A percentile compares a stretch with the other conserved stretches of the same genome.
These are phyloP conservation scores for Moricandia arvensis DNA, from an alignment of 345 rosid species.

Conservation along the genomic window DNA sequence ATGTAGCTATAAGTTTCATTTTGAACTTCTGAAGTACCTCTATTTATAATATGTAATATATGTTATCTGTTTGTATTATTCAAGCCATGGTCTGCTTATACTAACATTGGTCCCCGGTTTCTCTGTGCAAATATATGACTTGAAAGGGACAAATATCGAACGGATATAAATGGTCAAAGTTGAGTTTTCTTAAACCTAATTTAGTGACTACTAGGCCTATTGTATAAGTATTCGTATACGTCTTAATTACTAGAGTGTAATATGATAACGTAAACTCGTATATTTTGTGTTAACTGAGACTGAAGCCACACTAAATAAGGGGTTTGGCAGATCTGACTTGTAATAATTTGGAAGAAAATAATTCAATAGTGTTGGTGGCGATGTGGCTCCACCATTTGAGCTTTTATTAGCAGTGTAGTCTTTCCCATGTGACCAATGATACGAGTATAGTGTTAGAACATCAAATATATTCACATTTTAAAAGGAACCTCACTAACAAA, in stretches of 20 bases:
- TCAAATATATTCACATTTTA: not conserved
- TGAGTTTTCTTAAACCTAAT: not conserved
- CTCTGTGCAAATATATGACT: conserved; percentile 7
- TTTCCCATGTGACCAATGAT: conserved; percentile 37
- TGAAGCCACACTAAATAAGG: conserved; percentile 16
- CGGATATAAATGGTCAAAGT: conserved; percentile 9
- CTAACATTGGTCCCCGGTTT: conserved; percentile 6
- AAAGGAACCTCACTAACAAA: conserved; percentile 23
- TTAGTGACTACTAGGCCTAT: not conserved
- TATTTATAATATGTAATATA: not conserved
- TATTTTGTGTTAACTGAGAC: conserved; percentile 14
- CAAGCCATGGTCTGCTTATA: conserved; percentile 7
- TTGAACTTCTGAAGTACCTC: not conserved
- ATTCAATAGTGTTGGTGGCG: conserved; percentile 33
- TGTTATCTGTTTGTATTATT: not conserved
- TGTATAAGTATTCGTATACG: not conserved
- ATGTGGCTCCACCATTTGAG: conserved; percentile 35
- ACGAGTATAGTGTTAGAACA: conserved; percentile 17
- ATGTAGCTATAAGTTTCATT: not conserved
- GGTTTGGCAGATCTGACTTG: conserved; percentile 18
- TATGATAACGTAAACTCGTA: conserved; percentile 11
- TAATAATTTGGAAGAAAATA: conserved; percentile 10
- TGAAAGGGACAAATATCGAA: conserved; percentile 9
- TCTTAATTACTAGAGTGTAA: conserved; percentile 8
- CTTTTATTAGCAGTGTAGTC: conserved; percentile 22